Conservation (phyloP, 202 grass and related monocot genomes). For the Hordeum pubiflorum region DNA sequence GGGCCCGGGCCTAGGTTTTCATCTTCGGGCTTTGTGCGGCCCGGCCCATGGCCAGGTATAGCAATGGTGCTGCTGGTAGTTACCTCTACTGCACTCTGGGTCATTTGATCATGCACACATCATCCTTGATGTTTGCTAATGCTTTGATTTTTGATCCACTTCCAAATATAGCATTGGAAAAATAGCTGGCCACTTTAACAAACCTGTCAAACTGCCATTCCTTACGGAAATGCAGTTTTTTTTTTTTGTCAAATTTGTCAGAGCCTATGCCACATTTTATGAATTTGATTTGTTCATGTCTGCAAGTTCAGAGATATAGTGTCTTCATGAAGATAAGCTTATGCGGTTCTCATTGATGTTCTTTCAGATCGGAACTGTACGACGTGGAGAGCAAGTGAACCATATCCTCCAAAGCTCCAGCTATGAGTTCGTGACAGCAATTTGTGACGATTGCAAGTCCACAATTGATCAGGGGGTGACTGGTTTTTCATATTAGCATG, state of each 20-base stretch:
- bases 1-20: too few species aligned
- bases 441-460: slow-evolving; percentile 5
- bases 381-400: slow-evolving; percentile 63
- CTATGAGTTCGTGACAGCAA: neutral
- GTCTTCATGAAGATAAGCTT: neutral
- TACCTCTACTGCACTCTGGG: neutral
- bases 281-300: neutral
- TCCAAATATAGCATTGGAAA: neutral
- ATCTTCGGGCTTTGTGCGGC: too few species aligned
- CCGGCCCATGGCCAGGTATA: too few species aligned
- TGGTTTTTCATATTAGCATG: slow-evolving; percentile 4
- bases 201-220: neutral
- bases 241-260: neutral
- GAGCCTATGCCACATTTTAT: neutral
- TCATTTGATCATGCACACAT: neutral
- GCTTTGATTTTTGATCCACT: neutral
- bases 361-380: slow-evolving; percentile 61
- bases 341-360: slow-evolving; percentile 28
- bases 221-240: neutral
- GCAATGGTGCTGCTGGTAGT: neutral
- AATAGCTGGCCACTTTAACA: neutral
- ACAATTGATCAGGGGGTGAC: neutral
- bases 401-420: neutral
- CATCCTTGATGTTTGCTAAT: neutral
- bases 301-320: neutral